Conservation (phyloP, 257 asterid species). For the Osmanthus fragrans region DNA sequence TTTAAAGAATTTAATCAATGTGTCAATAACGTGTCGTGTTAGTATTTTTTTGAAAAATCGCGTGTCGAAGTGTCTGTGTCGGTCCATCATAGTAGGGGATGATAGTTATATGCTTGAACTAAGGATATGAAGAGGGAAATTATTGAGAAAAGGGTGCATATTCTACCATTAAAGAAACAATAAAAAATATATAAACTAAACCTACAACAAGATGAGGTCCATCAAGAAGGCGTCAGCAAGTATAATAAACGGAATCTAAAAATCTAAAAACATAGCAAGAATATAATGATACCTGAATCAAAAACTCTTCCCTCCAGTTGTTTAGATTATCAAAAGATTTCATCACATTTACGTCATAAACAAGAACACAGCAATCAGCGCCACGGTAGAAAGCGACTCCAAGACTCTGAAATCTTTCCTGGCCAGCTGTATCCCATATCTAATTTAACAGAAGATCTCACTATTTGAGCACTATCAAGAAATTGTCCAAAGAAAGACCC, state of each 20-base stretch:
- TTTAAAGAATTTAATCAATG: too few species aligned
- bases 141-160: background rate
- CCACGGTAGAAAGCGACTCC: conserved; percentile 99
- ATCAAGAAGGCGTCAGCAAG: background rate
- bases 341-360: conserved; percentile 86
- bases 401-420: conserved; percentile 97
- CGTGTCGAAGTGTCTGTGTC: too few species aligned
- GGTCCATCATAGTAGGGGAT: background rate
- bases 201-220: conserved; percentile 7
- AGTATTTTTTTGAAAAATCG: too few species aligned
- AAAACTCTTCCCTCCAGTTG: conserved; percentile 96
- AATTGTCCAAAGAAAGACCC: background rate
- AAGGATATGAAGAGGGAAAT: background rate
- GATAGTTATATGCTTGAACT: background rate
- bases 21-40: too few species aligned
- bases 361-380: conserved; percentile 99
- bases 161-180: background rate
- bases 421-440: conserved; percentile 99
- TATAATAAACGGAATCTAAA: background rate
- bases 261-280: conserved; percentile 9
- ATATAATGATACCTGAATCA: conserved; percentile 69
- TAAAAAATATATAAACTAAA: background rate
- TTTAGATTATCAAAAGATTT: conserved; percentile 93
- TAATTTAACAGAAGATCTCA: conserved; percentile 30
- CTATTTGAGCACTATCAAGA: conserved; percentile 7